A percentile compares a stretch with the other conserved stretches of the same genome.
Evolutionary conservation across 1,139 yeast species (phyloP).

Genomic region (Suhomyces bokatorum): DNA sequence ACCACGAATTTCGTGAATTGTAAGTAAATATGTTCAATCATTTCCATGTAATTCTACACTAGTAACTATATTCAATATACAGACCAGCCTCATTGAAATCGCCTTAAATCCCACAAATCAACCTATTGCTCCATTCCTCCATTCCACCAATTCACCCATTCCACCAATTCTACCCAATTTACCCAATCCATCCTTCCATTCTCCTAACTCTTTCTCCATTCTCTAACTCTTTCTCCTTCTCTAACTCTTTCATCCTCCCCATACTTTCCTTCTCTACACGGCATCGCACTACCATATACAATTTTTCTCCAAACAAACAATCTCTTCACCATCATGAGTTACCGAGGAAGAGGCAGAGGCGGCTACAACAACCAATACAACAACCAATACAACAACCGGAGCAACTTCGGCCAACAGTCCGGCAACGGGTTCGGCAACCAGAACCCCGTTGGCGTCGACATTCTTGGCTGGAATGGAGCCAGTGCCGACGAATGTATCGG

Average conservation of each 20-base stretch:
- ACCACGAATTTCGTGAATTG: too few relatives aligned
- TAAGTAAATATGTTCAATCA: too few relatives aligned
- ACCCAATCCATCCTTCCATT: too few relatives aligned
- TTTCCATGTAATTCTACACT: too few relatives aligned
- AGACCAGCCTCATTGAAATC: too few relatives aligned
- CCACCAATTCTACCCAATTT: too few relatives aligned
- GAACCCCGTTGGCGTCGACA: slow-evolving; percentile 53
- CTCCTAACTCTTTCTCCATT: too few relatives aligned
- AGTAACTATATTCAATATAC: too few relatives aligned
- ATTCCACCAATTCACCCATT: too few relatives aligned
- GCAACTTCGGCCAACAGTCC: slow-evolving; percentile 24
- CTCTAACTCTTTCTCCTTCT: not conserved
- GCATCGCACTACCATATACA: slow-evolving; percentile 2
- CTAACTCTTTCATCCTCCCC: too few relatives aligned
- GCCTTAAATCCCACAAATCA: too few relatives aligned
- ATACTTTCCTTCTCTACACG: not conserved
- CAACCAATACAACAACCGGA: slow-evolving; percentile 13
- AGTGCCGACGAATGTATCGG: slow-evolving; percentile 64
- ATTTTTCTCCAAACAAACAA: slow-evolving; percentile 1
- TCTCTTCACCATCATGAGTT: slow-evolving; percentile 33
- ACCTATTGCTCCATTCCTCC: too few relatives aligned
- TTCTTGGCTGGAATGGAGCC: slow-evolving; percentile 83
- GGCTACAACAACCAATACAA: slow-evolving; percentile 24
- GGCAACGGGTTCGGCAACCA: slow-evolving; percentile 35
- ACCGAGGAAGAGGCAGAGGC: slow-evolving; percentile 50